Conservation (phyloP, 1,139 yeast species). For the Yamadazyma membranifaciens region DNA sequence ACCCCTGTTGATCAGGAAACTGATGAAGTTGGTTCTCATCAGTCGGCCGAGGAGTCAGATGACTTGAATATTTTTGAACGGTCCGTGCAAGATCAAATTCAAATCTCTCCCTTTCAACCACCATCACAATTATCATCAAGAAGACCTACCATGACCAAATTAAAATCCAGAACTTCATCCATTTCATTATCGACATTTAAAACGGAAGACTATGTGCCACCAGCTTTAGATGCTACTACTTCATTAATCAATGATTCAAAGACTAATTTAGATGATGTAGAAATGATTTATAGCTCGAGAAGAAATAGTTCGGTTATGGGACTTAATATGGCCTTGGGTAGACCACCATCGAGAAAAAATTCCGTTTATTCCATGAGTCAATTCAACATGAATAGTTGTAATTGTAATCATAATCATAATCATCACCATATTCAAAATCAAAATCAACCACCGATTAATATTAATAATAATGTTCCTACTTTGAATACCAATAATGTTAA, state of each 20-base stretch:
- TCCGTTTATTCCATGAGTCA: conserved; percentile 35
- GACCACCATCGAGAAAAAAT: conserved; percentile 33
- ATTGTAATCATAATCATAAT: not conserved
- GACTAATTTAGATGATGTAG: conserved; percentile 64
- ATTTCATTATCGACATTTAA: conserved; percentile 30
- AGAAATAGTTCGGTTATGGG: conserved; percentile 59
- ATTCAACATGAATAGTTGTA: conserved; percentile 1
- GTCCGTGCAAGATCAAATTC: conserved; percentile 51
- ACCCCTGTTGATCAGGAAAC: not conserved
- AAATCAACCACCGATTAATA: not conserved
- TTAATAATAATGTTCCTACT: not conserved
- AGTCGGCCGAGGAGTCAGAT: conserved; percentile 1
- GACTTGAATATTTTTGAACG: conserved; percentile 54
- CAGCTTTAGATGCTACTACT: conserved; percentile 80
- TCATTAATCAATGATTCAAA: conserved; percentile 55
- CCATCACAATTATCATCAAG: conserved; percentile 13
- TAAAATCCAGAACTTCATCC: conserved; percentile 24
- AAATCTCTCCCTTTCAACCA: not conserved
- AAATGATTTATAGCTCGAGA: conserved; percentile 62
- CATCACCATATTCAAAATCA: not conserved
- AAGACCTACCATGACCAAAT: conserved; percentile 17
- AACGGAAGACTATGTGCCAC: conserved; percentile 70
- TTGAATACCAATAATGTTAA: not conserved
- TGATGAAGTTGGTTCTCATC: not conserved
- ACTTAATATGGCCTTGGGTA: conserved; percentile 60